phyloP scores from a whole-genome alignment of 352 stramenopile genomes.

The Phytophthora brassicae region DNA sequence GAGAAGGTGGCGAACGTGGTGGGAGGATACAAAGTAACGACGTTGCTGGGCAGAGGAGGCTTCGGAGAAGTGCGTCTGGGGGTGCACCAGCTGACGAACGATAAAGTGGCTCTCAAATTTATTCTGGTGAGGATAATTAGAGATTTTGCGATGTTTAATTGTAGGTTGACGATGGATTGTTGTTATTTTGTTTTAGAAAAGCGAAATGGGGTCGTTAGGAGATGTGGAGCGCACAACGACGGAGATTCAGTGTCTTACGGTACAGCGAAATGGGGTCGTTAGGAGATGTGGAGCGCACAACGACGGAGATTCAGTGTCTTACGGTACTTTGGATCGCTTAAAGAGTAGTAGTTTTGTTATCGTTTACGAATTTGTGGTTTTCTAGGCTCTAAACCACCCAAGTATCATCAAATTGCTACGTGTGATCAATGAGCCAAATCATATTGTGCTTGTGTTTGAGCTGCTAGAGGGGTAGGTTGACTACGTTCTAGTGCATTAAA shows the following conservation, averaged over 20 bases:
- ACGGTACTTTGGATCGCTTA: too few relatives aligned
- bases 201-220: slow-evolving; percentile 83
- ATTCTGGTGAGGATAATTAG: slow-evolving; percentile 47
- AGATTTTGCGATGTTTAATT: background rate
- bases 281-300: background rate
- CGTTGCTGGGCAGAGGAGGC: slow-evolving; percentile 72
- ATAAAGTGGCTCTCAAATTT: slow-evolving; percentile 89
- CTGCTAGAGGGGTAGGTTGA: slow-evolving; percentile 69
- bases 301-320: too few relatives aligned
- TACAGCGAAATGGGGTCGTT: slow-evolving; percentile 17
- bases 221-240: slow-evolving; percentile 87
- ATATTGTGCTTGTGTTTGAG: slow-evolving; percentile 88
- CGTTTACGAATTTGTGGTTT: slow-evolving; percentile 5
- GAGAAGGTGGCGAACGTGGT: slow-evolving; percentile 73
- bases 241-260: slow-evolving; percentile 86
- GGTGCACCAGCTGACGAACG: slow-evolving; percentile 82
- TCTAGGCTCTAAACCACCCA: slow-evolving; percentile 77
- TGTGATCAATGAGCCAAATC: slow-evolving; percentile 85
- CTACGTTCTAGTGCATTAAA: too few relatives aligned
- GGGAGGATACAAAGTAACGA: slow-evolving; percentile 79
- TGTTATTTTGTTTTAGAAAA: slow-evolving; percentile 65
- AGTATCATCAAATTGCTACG: slow-evolving; percentile 88
- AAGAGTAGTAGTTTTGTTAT: too few relatives aligned
- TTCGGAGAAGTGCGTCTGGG: slow-evolving; percentile 82
- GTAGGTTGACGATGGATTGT: background rate